Conservation (phyloP, 2,329 filamentous ascomycete genomes). For the Colletotrichum karsti region DNA sequence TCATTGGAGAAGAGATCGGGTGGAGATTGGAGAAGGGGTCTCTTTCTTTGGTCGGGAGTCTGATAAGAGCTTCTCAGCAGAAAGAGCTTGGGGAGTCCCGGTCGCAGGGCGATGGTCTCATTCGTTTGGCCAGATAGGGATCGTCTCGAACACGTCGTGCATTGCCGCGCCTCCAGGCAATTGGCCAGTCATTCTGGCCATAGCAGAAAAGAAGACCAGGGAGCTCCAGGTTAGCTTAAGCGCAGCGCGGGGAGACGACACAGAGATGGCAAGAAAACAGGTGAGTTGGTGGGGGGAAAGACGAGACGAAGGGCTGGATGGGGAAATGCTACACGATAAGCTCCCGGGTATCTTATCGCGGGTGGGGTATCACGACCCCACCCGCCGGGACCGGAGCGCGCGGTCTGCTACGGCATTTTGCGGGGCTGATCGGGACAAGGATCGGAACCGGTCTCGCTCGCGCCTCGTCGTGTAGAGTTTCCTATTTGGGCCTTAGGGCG, state of each 20-base stretch:
- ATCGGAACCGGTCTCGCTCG: constrained; percentile 1
- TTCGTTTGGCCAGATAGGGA: constrained; percentile 8
- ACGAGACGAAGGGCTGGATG: constrained; percentile 19
- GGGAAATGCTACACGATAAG: constrained; percentile 26
- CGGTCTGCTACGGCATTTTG: neutral
- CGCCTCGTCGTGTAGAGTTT: neutral
- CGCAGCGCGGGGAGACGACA: neutral
- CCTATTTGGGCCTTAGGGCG: neutral
- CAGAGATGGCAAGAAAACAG: neutral
- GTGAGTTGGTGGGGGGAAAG: neutral
- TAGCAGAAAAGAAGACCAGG: neutral
- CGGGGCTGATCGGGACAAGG: constrained; percentile 2
- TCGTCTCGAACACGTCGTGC: constrained; percentile 5
- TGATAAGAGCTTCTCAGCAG: constrained; percentile 11
- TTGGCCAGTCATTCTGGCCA: neutral
- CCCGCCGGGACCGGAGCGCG: constrained; percentile 9
- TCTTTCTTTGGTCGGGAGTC: neutral
- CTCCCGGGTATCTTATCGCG: constrained; percentile 24
- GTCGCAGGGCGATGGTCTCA: neutral
- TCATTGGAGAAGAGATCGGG: neutral
- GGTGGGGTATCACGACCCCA: neutral
- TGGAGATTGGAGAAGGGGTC: neutral
- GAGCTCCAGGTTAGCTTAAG: neutral
- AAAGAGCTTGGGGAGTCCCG: neutral
- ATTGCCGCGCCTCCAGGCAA: neutral